Conservation (phyloP, 2,329 filamentous ascomycete species). For the Bertia moriformis region DNA sequence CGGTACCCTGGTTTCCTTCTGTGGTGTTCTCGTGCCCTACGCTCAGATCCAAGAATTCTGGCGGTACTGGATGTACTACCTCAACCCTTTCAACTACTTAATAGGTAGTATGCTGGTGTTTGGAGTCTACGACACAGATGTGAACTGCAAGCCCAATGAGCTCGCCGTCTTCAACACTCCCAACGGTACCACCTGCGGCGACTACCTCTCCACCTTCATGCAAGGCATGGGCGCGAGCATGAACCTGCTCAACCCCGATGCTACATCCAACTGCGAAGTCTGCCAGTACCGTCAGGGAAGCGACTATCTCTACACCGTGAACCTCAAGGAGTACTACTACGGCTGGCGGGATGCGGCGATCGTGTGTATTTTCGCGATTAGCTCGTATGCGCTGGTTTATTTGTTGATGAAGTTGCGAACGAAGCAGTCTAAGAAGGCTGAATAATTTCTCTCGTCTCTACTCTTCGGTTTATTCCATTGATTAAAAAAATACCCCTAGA, state of each 20-base stretch:
- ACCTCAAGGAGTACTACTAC: constrained; percentile 43
- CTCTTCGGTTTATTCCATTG: background rate
- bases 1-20: constrained; percentile 52
- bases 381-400: constrained; percentile 34
- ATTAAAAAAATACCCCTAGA: no score
- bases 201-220: constrained; percentile 40
- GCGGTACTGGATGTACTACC: constrained; percentile 49
- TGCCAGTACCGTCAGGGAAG: constrained; percentile 42
- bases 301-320: constrained; percentile 44
- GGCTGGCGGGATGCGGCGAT: constrained; percentile 55
- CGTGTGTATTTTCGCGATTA: constrained; percentile 36
- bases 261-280: constrained; percentile 36
- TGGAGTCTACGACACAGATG: constrained; percentile 25
- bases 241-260: constrained; percentile 45
- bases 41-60: constrained; percentile 48
- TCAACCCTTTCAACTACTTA: constrained; percentile 48
- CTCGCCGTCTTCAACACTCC: constrained; percentile 35
- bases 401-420: constrained; percentile 3
- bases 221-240: constrained; percentile 25
- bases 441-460: no score
- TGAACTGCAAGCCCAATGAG: constrained; percentile 31
- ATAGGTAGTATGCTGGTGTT: constrained; percentile 41
- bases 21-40: constrained; percentile 61
- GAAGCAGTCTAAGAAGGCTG: constrained; percentile 1
- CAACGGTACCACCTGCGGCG: constrained; percentile 33